These are phyloP conservation scores for Pisolithus microcarpus DNA, from an alignment of 768 basidiomycete species.

Conservation along the genomic window DNA sequence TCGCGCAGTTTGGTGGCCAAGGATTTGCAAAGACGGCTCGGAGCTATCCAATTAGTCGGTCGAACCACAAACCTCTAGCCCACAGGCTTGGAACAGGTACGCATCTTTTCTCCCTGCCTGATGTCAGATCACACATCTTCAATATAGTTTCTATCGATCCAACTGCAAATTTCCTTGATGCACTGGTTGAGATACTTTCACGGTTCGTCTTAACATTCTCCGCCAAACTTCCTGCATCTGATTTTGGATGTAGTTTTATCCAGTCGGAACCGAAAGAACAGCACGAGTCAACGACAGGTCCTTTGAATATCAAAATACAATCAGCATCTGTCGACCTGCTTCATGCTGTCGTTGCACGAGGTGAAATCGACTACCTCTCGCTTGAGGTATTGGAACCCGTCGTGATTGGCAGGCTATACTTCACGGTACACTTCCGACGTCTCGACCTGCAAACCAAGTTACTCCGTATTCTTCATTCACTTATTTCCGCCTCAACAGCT, in stretches of 20 bases:
- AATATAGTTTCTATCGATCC: constrained; percentile 32
- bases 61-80: constrained; percentile 55
- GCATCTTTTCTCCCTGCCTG: constrained; percentile 7
- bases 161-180: constrained; percentile 70
- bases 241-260: constrained; percentile 46
- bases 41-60: constrained; percentile 53
- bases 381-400: constrained; percentile 63
- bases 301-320: constrained; percentile 61
- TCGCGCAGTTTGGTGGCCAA: constrained; percentile 85
- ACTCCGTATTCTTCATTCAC: constrained; percentile 81
- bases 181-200: constrained; percentile 64
- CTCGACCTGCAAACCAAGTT: constrained; percentile 91
- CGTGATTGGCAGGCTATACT: constrained; percentile 69
- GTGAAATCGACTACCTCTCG: constrained; percentile 59
- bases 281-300: constrained; percentile 45
- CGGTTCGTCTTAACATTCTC: constrained; percentile 42
- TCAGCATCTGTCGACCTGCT: constrained; percentile 73
- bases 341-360: constrained; percentile 73
- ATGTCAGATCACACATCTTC: constrained; percentile 4
- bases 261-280: constrained; percentile 65
- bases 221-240: background rate
- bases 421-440: constrained; percentile 57
- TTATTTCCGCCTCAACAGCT: constrained; percentile 60
- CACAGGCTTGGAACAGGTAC: constrained; percentile 56
- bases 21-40: constrained; percentile 75